Conservation (phyloP, 768 basidiomycete species). For the Hebeloma cylindrosporum region DNA sequence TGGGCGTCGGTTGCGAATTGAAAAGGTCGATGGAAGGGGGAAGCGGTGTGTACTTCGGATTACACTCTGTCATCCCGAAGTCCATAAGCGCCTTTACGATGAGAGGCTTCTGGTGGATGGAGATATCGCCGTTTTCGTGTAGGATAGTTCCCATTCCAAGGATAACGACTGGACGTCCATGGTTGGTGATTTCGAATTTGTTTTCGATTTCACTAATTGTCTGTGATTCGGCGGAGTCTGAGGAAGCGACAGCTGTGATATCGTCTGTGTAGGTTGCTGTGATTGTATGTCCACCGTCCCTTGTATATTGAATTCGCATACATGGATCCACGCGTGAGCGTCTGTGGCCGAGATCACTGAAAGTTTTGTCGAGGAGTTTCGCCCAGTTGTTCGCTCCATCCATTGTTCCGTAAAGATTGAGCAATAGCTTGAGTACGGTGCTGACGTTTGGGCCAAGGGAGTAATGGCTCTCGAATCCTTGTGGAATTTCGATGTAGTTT, state of each 20-base stretch:
- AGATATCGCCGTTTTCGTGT: neutral
- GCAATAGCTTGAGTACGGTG: no score
- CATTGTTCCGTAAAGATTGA: neutral
- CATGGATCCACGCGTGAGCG: constrained; percentile 7
- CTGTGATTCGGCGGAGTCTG: neutral
- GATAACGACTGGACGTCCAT: neutral
- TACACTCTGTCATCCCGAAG: neutral
- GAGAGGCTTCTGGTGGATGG: constrained; percentile 1
- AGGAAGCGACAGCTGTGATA: neutral
- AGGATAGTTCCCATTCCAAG: neutral
- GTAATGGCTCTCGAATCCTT: no score
- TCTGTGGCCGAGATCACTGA: neutral
- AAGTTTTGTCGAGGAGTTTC: neutral
- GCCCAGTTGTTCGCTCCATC: neutral
- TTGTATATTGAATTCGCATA: neutral
- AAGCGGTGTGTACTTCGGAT: constrained; percentile 6
- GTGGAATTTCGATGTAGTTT: constrained; percentile 3
- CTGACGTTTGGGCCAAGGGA: no score
- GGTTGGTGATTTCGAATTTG: constrained; percentile 6
- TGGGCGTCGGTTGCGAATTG: neutral
- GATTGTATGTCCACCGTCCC: neutral
- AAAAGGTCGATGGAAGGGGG: constrained; percentile 9
- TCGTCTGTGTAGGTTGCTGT: constrained; percentile 10
- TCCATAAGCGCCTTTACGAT: neutral
- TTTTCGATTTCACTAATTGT: constrained; percentile 2